A percentile compares a stretch with the other conserved stretches of the same genome.
Evolutionary conservation across 768 basidiomycete genomes (phyloP).

Genomic region (Pholiota microspora): DNA sequence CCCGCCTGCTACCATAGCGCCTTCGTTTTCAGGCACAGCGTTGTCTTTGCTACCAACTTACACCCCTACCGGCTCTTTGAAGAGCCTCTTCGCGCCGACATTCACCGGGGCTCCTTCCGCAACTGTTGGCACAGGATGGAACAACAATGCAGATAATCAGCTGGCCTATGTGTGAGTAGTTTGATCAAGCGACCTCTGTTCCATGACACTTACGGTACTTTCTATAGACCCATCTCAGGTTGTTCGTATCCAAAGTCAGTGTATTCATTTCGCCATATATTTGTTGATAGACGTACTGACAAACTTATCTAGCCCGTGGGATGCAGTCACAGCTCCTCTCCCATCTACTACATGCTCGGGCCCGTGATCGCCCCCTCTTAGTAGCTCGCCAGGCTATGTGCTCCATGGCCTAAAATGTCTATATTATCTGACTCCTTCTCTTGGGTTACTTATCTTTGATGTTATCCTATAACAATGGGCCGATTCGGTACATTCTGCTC

Average conservation of each 20-base stretch:
- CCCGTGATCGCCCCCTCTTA: neutral
- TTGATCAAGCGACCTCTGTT: neutral
- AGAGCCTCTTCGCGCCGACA: constrained; percentile 60
- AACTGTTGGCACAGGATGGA: constrained; percentile 73
- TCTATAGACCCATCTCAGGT: constrained; percentile 47
- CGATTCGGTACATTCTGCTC: neutral
- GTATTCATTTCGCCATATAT: neutral
- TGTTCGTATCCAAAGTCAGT: constrained; percentile 62
- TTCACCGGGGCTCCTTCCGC: constrained; percentile 56
- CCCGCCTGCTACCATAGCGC: constrained; percentile 61
- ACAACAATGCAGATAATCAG: constrained; percentile 60
- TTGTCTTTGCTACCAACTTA: constrained; percentile 62
- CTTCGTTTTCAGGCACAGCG: constrained; percentile 50
- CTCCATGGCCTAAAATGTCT: neutral
- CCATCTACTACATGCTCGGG: constrained; percentile 42
- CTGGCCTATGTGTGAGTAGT: constrained; percentile 52
- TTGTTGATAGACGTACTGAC: constrained; percentile 1
- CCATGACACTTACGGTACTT: neutral
- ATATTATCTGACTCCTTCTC: neutral
- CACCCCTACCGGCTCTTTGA: constrained; percentile 64
- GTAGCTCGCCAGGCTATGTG: neutral
- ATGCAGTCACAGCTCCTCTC: constrained; percentile 48
- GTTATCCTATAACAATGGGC: neutral
- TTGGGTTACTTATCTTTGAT: neutral
- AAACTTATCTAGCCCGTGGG: constrained; percentile 46